Evolutionary conservation across 1,139 yeast genomes (phyloP), one percentile per base, ranked within the genome.

Genomic region (Debaryomyces coudertii): DNA sequence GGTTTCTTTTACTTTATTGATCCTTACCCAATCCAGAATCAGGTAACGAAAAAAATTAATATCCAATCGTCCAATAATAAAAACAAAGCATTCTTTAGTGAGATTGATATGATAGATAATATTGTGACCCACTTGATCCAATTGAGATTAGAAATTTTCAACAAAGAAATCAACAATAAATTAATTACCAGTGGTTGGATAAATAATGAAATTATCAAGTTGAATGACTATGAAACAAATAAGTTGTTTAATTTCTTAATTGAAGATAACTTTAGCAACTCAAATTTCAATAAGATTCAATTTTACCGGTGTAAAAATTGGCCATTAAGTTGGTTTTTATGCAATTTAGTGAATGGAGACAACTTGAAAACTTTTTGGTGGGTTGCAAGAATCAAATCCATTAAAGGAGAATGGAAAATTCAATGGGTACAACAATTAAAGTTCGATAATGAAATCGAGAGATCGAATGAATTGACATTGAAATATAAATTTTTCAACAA

Each of bases 241-340:
- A 69, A 70, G 43, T 54, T 73, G 28, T 52, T 55, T 44, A 47
- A 53, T 36, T 47, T 50, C 39, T 33, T 50, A 7, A 28, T 40
- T 4, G 41, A 44, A 27, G 36, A 44, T 25, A 36, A 36, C 14
- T 22, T 42, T 16, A 29, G 15, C n/a, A 36, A 30, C 9, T 29
- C 44, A 25, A 49, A 50, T 30, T 40, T 41, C 22, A 45, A 48
- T 27, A 70, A 64, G 45, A 56, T 81, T 22, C 81, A 75, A 51
- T 76, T 82, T 46, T 85, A 80, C 58, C 73, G 87, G 18, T 70
- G 87, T 43, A 79, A 78, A 44, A 83, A 79, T 49, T 86, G 92
- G 92, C 90, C 90, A 0, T 68, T 81, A 2, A 80, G 83, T 46
- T 86, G 92, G 92, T 83, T 83, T 59, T 63, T 86, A 42, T 76